Base-by-base conservation (phyloP, 2,329 filamentous ascomycete genomes). In the Fusarium torreyae region DNA sequence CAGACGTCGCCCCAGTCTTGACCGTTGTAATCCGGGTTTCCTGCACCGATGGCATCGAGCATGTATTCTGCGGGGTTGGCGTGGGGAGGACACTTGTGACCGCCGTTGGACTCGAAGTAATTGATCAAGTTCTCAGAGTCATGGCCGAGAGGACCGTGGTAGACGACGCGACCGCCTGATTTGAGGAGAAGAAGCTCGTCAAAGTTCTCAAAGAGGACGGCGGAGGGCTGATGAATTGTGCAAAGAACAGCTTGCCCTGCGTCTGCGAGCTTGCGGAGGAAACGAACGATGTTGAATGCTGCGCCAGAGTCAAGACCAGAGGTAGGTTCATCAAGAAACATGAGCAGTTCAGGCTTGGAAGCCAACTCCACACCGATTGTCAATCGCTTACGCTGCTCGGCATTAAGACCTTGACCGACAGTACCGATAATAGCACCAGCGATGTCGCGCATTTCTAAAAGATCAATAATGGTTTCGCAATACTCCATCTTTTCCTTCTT, bases 371-470 rank as follows among this genome's bases (percentile, higher is more conserved):
- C 85, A 11, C 83, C 86, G 40, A 88, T 88, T 0, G 87, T 88
- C 5, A 88, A 75, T 5, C 85, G 78, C 74, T 88, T 88, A 11
- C 86, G 79, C 70, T 89, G 87, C 69, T 90, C 88, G 24, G 85
- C 83, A 60, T 89, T 89, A 6, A 91, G 80, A 2, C 90, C 90
- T 39, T 85, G 82, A 6, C 89, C 88, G 1, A 85, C 79, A 1
- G 79, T 80, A 22, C 90, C 90, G 7, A 92, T 89, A 0, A 85
- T 86, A 3, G 90, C 90, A 7, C 89, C 88, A 2, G 89, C 89
- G 42, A 92, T 88, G 6, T 86, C 82, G n/a, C 85, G 81, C 86
- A 93, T 90, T 73, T 93, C 90, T 1, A 93, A 80, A 0, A 93
- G 80, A 48, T 89, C 85, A n/a, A 91, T 88, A 46, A 93, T 87